Base-by-base conservation (phyloP, 441 rosid genomes). In the Metrosideros polymorpha region DNA sequence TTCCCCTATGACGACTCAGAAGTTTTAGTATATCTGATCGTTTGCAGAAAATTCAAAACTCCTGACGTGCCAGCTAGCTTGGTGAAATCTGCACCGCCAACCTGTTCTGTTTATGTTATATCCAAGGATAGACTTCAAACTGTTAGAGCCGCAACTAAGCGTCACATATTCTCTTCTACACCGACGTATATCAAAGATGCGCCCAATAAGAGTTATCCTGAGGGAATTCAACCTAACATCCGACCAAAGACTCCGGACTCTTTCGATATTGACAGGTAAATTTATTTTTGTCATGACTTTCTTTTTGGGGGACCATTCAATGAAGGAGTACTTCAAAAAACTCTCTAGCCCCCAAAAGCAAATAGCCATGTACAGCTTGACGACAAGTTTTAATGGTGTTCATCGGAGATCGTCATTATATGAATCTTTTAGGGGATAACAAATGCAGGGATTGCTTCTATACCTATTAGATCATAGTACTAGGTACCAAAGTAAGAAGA, bases 31-130 rank as follows among this genome's bases (percentile, higher is more conserved):
- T 47, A 42, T 45, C 57, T 77, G 59, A 75, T 27, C 56, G 39
- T 45, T 19, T 87, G 82, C 91, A 96, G 99, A 91, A 96, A 91
- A 90, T 91, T 94, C 49, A 88, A 50, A 92, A 82, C 89, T 79
- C 32, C 89, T 25, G 96, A 94, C 82, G 88, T 92, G 32, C 89
- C 98, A 22, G 83, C 92, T 19, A 82, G 87, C 87, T 51, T 96
- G 85, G 85, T 96, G 71, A 94, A 92, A 86, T 82, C 87, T 49
- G 89, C 93, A 71, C 98, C 96, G 19, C 92, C 92, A 82, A 85
- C 91, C 24, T 95, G 97, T 85, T 87, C 93, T 8, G 89, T 93
- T 45, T 94, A 93, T 88, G 93, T 94, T 42, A 91, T 94, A 71
- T 87, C 92, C 2, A 94, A 92, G 92, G 96, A 92, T 83, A 95